A percentile compares a stretch with the other conserved stretches of the same genome.
Conservation (phyloP, 177 flowering plant species). For the Vitis hybrid region DNA sequence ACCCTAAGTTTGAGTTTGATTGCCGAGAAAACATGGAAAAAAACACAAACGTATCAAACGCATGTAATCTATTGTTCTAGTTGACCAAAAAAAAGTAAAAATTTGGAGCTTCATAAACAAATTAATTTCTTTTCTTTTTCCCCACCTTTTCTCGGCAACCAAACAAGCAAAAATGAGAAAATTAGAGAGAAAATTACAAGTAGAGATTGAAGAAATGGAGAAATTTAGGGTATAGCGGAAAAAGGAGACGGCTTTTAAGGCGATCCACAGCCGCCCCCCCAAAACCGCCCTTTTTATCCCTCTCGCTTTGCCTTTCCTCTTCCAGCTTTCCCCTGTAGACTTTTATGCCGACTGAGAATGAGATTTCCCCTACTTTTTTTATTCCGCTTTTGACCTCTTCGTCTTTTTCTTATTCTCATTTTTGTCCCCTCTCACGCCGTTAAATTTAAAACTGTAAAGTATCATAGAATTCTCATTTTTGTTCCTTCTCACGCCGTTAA, state of each 20-base stretch:
- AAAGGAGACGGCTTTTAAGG: conserved; percentile 3
- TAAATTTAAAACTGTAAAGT: too few relatives aligned
- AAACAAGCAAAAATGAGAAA: not conserved
- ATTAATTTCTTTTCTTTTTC: not conserved
- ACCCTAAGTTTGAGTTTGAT: too few relatives aligned
- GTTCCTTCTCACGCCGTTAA: too few relatives aligned
- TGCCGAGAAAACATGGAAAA: not conserved
- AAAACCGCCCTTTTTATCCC: not conserved
- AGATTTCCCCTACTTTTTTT: too few relatives aligned
- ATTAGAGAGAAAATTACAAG: not conserved
- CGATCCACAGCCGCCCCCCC: conserved; percentile 7
- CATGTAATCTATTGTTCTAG: too few relatives aligned
- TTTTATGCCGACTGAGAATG: not conserved
- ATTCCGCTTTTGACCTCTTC: too few relatives aligned
- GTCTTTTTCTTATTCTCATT: too few relatives aligned
- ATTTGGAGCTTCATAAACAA: not conserved
- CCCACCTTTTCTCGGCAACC: too few relatives aligned
- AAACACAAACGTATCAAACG: not conserved
- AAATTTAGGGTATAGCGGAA: not conserved
- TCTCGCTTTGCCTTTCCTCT: not conserved
- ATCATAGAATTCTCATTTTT: too few relatives aligned
- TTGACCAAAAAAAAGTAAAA: not conserved
- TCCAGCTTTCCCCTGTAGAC: not conserved
- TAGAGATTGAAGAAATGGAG: not conserved
- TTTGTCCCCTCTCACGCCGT: too few relatives aligned